Conservation (phyloP, 106 monocot species). For the Apostasia ramifera region DNA sequence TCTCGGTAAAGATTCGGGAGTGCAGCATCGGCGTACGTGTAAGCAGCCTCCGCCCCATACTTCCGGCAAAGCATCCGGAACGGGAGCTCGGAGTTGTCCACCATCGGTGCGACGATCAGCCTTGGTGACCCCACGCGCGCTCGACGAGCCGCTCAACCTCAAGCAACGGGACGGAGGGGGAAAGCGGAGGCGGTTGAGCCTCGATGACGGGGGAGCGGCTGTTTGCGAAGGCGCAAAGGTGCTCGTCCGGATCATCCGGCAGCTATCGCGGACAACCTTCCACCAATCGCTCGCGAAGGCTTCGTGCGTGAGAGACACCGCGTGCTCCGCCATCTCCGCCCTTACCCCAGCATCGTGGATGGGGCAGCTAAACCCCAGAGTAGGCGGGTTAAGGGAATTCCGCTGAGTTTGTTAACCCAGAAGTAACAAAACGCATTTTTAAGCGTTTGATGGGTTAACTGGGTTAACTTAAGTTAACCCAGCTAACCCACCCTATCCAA, state of each 20-base stretch:
- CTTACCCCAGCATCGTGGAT: too few relatives aligned
- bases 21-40: conserved; percentile 99
- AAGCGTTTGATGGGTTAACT: too few relatives aligned
- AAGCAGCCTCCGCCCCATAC: conserved; percentile 88
- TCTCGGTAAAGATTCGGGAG: conserved; percentile 87
- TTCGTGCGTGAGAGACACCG: too few relatives aligned
- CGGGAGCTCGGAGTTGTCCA: conserved; percentile 99
- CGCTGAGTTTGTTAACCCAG: too few relatives aligned
- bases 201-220: conserved; percentile 17
- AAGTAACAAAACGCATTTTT: too few relatives aligned
- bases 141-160: conserved; percentile 32
- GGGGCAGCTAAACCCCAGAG: too few relatives aligned
- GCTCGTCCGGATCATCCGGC: conserved; percentile 40
- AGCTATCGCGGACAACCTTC: too few relatives aligned
- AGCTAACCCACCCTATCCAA: too few relatives aligned
- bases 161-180: conserved; percentile 10
- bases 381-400: too few relatives aligned
- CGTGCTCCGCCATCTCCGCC: too few relatives aligned
- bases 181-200: background rate
- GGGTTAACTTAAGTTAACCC: too few relatives aligned
- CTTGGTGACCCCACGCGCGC: conserved; percentile 80
- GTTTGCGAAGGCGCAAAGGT: conserved; percentile 29
- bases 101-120: conserved; percentile 91
- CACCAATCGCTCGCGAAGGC: too few relatives aligned
- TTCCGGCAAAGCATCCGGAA: conserved; percentile 96